These are phyloP conservation scores for Ophiostoma tasmaniense DNA, from an alignment of 2,329 filamentous ascomycete species.

Conservation along the genomic window DNA sequence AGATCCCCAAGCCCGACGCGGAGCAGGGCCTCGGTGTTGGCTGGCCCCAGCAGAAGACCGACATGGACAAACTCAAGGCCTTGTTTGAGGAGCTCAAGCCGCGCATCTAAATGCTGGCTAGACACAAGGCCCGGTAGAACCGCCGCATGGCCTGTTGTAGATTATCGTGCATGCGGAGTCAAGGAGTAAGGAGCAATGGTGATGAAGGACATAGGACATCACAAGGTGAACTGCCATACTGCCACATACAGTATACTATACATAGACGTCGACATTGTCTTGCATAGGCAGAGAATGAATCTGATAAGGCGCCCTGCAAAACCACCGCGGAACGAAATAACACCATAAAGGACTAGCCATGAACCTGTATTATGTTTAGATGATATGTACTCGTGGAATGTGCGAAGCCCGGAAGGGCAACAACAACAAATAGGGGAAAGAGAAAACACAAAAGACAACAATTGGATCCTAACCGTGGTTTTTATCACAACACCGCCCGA, in stretches of 20 bases:
- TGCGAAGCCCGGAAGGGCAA: not conserved
- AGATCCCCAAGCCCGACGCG: conserved; percentile 91
- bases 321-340: not conserved
- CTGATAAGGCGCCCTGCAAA: no score
- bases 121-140: not conserved
- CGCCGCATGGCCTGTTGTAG: not conserved
- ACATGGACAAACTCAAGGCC: conserved; percentile 77
- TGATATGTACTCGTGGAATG: not conserved
- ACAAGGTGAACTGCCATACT: not conserved
- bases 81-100: conserved; percentile 76
- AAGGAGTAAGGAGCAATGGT: not conserved
- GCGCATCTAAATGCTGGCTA: conserved; percentile 56
- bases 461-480: not conserved
- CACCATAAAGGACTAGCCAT: not conserved
- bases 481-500: not conserved
- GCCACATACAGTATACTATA: not conserved
- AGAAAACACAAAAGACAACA: not conserved
- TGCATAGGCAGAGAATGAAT: not conserved
- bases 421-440: not conserved
- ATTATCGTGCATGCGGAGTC: not conserved
- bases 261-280: not conserved
- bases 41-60: conserved; percentile 68
- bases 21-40: conserved; percentile 60
- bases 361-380: not conserved
- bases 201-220: not conserved